A percentile compares a stretch with the other conserved stretches of the same genome.
phyloP scores from a whole-genome alignment of 2,329 filamentous ascomycete species.

The Stylonectria norvegica region DNA sequence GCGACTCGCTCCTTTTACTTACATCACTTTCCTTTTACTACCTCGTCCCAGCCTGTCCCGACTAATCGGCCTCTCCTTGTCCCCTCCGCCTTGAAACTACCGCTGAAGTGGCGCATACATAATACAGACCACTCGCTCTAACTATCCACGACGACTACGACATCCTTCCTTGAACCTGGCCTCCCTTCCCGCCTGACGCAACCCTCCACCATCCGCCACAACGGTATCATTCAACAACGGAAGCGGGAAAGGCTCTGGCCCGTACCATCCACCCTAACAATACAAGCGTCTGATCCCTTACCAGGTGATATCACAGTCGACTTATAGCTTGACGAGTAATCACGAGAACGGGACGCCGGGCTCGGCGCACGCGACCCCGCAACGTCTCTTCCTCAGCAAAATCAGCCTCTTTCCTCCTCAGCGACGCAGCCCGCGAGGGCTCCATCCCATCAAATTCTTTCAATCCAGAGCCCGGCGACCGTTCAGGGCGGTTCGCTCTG shows the following conservation, averaged over 20 bases:
- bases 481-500: conserved; percentile 74
- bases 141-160: conserved; percentile 20
- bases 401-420: conserved; percentile 25
- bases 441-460: conserved; percentile 53
- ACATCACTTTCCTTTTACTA: conserved; percentile 13
- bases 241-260: conserved; percentile 27
- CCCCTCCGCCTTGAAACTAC: conserved; percentile 12
- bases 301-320: conserved; percentile 24
- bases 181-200: conserved; percentile 21
- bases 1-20: conserved; percentile 18
- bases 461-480: conserved; percentile 62
- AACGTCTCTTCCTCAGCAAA: conserved; percentile 24
- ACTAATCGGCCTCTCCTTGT: conserved; percentile 19
- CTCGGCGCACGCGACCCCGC: conserved; percentile 24
- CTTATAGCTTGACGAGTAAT: conserved; percentile 24
- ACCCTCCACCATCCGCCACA: conserved; percentile 21
- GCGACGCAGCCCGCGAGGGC: conserved; percentile 53
- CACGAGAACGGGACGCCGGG: conserved; percentile 19
- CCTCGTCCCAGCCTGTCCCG: conserved; percentile 12
- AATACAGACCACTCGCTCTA: conserved; percentile 22
- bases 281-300: conserved; percentile 26
- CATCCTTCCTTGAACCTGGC: conserved; percentile 15
- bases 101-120: conserved; percentile 16
- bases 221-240: conserved; percentile 25
- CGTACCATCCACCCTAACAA: conserved; percentile 23